Base-by-base conservation (phyloP, 176 grass and related monocot genomes). In the Bothriochloa decipiens region DNA sequence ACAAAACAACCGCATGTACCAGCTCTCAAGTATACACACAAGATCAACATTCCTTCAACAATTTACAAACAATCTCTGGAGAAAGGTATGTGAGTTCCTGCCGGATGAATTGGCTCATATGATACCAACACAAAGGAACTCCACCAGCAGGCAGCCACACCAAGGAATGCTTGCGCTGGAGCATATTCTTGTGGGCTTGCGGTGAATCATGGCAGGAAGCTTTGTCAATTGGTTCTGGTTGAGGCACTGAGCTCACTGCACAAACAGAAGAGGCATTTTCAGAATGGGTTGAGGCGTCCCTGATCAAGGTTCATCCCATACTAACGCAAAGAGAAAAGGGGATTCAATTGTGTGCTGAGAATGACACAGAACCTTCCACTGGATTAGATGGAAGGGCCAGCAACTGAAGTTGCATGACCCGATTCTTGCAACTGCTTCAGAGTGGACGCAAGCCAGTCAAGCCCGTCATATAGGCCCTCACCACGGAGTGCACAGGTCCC, bases 381-480 rank as follows among this genome's bases (percentile, higher is more conserved):
- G 32, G 52, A 67, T 87, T 74, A 91, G 69, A 91, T 87, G 76
- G 89, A 91, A 64, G 89, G 89, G 29, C 94, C 91, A 4, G 87
- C 90, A 25, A 97, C 85, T 36, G 91, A 91, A 75, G 94, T 97
- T 18, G 87, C 87, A 37, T 83, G 90, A 6, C 92, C 90, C 0
- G 89, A 79, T 4, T 86, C 83, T 75, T 92, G 92, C 74, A 97
- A 78, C 69, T 89, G 86, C 83, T 94, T 97, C 65, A 97, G 70
- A 36, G 90, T 94, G 68, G 88, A 91, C 18, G 89, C 89, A 5
- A 99, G 87, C 96, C 93, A 99, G 40, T 94, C 96, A n/a, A 99
- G 87, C 1, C 96, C 96, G 3, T 99, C 93, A 0, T 99, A 96
- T n/a, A 99, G 85, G 29, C 96, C 93, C 83, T 96, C 96, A 35